Evolutionary conservation across 352 stramenopile genomes (phyloP), one percentile per base, ranked within the genome.

Genomic region (Phytophthora sp.): DNA sequence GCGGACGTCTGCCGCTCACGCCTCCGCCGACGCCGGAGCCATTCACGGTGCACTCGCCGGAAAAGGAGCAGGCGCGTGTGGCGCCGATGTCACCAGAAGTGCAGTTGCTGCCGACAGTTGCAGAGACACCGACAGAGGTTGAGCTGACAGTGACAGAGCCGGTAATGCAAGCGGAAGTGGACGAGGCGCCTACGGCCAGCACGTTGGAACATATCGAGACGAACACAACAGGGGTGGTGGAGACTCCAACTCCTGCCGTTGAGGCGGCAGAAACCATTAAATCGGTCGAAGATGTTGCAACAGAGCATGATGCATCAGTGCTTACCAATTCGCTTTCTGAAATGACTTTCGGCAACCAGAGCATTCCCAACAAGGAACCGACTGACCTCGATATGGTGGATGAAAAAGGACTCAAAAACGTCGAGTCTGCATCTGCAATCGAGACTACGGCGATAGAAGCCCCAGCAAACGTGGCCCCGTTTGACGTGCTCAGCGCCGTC

Each of bases 41-140:
- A 3, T 67, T 67, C 21, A 1, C 67, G 27, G 37, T 67, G 61
- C 60, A 71, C 20, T 74, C 60, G 1, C 61, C 66, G 28, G 66
- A 71, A 24, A 71, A 70, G 31, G 54, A 56, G 13, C 63, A 67
- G 20, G 37, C 54, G 3, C 50, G 48, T 23, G 62, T 74, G 10
- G 55, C 45, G 7, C 66, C 66, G 1, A 41, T 74, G 30, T 52
- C 27, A 3, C 13, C 46, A 17, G 23, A 21, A 12, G 26, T 49
- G 5, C 31, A 57, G 20, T 10, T 62, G n/a, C 28, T 56, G 28
- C 30, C 43, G 17, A 46, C 50, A 11, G 23, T 46, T 49, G 38
- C 52, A 5, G 37, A 51, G 57, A 39, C 39, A 0, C 10, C 39
- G 13, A 20, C 24, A 11, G 23, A 48, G 13, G 41, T 21, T 48